phyloP scores from a whole-genome alignment of 768 basidiomycete genomes.

The Pisolithus sp. region DNA sequence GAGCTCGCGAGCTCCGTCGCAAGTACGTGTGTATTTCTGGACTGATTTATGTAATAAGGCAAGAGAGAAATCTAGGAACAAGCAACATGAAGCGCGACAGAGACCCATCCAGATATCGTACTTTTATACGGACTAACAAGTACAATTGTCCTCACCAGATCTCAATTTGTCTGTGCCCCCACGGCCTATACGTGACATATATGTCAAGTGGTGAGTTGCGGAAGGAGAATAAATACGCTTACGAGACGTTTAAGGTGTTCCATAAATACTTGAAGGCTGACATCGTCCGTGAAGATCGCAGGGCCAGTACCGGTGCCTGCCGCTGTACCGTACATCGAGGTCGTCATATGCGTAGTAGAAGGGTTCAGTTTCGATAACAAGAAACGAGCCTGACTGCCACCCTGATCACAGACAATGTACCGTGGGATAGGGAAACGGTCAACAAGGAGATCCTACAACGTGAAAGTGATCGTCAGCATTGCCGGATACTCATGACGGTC shows the following conservation, averaged over 20 bases:
- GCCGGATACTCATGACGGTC: neutral
- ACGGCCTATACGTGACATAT: conserved; percentile 41
- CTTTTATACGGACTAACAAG: neutral
- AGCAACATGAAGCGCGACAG: neutral
- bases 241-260: conserved; percentile 93
- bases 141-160: neutral
- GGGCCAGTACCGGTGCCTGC: conserved; percentile 66
- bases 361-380: conserved; percentile 93
- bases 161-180: conserved; percentile 60
- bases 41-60: neutral
- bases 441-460: conserved; percentile 74
- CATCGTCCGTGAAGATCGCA: conserved; percentile 98
- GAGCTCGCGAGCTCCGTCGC: too few species aligned
- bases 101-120: neutral
- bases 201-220: neutral
- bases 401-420: conserved; percentile 97
- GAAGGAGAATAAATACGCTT: conserved; percentile 21
- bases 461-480: neutral
- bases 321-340: conserved; percentile 80
- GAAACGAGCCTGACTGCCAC: conserved; percentile 98
- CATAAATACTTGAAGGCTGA: conserved; percentile 97
- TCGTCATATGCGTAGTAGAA: conserved; percentile 95
- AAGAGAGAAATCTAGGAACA: neutral
- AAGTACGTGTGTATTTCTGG: neutral
- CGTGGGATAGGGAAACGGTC: conserved; percentile 97